phyloP scores from a whole-genome alignment of 2,329 filamentous ascomycete species.

The Ascochyta rabiei region DNA sequence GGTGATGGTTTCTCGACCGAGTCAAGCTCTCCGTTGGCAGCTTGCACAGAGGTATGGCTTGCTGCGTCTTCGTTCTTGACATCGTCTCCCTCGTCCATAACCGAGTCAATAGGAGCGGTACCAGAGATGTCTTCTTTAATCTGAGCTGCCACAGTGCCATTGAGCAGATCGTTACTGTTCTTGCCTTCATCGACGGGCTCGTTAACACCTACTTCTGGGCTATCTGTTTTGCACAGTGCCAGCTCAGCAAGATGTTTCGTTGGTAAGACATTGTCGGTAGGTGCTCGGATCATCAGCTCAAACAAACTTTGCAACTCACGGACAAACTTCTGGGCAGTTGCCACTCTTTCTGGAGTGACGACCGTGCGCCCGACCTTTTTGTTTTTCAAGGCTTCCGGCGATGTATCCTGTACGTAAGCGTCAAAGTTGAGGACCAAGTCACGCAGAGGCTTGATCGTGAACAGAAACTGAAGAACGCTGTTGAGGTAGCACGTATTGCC shows the following conservation, averaged over 20 bases:
- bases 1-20: slow-evolving; percentile 41
- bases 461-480: slow-evolving; percentile 93
- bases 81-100: slow-evolving; percentile 30
- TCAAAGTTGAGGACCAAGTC: slow-evolving; percentile 81
- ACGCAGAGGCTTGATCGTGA: slow-evolving; percentile 81
- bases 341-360: slow-evolving; percentile 63
- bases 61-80: slow-evolving; percentile 14
- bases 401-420: slow-evolving; percentile 69
- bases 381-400: slow-evolving; percentile 64
- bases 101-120: slow-evolving; percentile 24
- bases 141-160: slow-evolving; percentile 54
- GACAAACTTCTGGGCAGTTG: slow-evolving; percentile 75
- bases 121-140: slow-evolving; percentile 6
- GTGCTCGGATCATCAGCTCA: slow-evolving; percentile 68
- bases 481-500: slow-evolving; percentile 99
- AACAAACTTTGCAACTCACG: slow-evolving; percentile 75
- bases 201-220: slow-evolving; percentile 36
- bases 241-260: slow-evolving; percentile 79
- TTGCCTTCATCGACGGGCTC: slow-evolving; percentile 49
- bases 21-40: slow-evolving; percentile 18
- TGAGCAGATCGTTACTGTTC: slow-evolving; percentile 52
- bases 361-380: slow-evolving; percentile 79
- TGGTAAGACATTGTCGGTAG: slow-evolving; percentile 68
- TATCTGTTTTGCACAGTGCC: slow-evolving; percentile 70
- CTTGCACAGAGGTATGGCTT: slow-evolving; percentile 30